Base-by-base conservation (phyloP, 2,329 filamentous ascomycete genomes). In the Fusarium papillatum region DNA sequence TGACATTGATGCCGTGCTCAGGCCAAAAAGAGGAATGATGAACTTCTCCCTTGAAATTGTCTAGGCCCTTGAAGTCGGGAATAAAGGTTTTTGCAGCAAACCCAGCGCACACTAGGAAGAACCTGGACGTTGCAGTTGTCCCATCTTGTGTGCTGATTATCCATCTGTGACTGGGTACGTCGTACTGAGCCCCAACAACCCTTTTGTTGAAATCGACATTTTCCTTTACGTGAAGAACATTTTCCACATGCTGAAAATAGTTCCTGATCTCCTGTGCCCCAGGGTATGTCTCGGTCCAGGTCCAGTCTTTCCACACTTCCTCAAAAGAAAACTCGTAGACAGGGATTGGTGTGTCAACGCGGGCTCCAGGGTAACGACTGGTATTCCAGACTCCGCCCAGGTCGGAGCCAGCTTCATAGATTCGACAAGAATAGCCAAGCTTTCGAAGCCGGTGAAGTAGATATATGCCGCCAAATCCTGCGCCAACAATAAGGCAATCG, bases 331-430 rank as follows among this genome's bases (percentile, higher is more conserved):
- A 26, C 2, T 50, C n/a, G 46, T 50, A 50, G 22, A 26, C 22
- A 9, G 46, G 46, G 46, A 50, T 26, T 5, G 22, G 22, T 14
- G 39, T 48, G 16, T 69, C 62, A 0, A 69, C 67, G 1, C 67
- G 14, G 8, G 67, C 67, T 0, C 67, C 67, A 7, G 67, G 67
- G 19, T 69, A 69, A 1, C 48, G 4, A 2, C 66, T 60, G 34
- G 48, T 66, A 10, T 59, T 41, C 67, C 62, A 69, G 4, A 66
- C 50, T 1, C 67, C 67, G 1, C 62, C 63, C 10, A 59, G 41
- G 17, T 66, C 39, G 22, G 31, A 39, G 2, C 48, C 67, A 2
- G 43, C 19, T 16, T 69, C 62, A 0, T 59, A 41, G 16, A 69
- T n/a, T 9, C 53, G n/a, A 24, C 57, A 50, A 5, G 22, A 60